These are phyloP conservation scores for Aspergillus awamori DNA, from an alignment of 2,329 filamentous ascomycete species.

Conservation along the genomic window DNA sequence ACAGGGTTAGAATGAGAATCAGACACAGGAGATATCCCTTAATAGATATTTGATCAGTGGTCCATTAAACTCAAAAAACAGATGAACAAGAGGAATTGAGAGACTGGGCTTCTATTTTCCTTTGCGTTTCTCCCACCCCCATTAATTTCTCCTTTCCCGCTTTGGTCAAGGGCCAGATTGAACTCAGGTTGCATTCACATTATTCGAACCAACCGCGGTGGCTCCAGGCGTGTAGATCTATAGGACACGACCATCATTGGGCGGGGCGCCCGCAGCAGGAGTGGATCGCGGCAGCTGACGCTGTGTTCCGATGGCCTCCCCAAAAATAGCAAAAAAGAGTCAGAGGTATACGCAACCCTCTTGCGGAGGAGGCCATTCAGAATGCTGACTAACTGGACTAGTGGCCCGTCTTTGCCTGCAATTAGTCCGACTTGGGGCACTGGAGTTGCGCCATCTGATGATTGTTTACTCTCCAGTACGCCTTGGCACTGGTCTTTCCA, in stretches of 20 bases:
- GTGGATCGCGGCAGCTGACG: not conserved
- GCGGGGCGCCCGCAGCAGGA: constrained; percentile 1
- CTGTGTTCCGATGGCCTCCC: constrained; percentile 3
- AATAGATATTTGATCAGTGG: not conserved
- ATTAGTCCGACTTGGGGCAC: constrained; percentile 1
- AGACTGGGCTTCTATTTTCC: not conserved
- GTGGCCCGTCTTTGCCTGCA: not conserved
- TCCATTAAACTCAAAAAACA: not conserved
- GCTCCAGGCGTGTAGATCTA: constrained; percentile 5
- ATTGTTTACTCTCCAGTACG: not conserved
- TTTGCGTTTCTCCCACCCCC: not conserved
- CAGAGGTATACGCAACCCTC: constrained; percentile 21
- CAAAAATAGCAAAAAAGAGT: constrained; percentile 18
- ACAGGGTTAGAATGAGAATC: not conserved
- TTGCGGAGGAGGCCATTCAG: not conserved
- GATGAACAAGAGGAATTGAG: not conserved
- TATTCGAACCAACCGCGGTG: not conserved
- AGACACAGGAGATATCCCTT: too few relatives aligned
- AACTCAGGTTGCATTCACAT: not conserved
- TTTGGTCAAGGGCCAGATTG: not conserved
- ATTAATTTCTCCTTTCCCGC: not conserved
- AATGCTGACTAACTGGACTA: constrained; percentile 2
- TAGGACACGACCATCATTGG: constrained; percentile 1
- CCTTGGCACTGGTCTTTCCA: not conserved
- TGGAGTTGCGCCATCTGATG: constrained; percentile 4